These are phyloP conservation scores for Trichoderma simmonsii DNA, from an alignment of 2,329 filamentous ascomycete species.

Conservation along the genomic window DNA sequence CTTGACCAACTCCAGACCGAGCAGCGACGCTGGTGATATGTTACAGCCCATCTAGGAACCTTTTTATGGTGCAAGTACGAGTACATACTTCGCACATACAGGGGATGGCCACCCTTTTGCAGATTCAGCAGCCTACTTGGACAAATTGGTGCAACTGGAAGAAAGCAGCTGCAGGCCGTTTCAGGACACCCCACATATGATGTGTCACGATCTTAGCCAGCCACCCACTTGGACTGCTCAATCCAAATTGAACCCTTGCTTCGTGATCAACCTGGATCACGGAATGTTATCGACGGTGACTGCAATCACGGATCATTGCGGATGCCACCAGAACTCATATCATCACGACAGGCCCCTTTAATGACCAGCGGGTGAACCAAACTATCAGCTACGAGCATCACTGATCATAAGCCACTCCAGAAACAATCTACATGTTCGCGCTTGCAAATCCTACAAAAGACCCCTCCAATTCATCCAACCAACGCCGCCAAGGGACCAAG, in stretches of 20 bases:
- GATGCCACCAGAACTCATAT: neutral
- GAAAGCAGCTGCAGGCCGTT: conserved; percentile 15
- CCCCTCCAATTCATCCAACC: neutral
- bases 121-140: neutral
- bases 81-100: neutral
- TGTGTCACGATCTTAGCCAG: conserved; percentile 19
- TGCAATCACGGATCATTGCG: neutral
- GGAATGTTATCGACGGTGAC: neutral
- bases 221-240: conserved; percentile 7
- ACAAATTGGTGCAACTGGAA: neutral
- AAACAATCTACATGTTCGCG: neutral
- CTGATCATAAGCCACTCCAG: neutral
- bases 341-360: neutral
- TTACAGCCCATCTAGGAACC: neutral
- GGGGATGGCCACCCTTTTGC: neutral
- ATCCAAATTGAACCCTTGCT: conserved; percentile 3
- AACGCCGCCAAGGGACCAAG: neutral
- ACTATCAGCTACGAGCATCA: neutral
- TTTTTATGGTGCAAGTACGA: neutral
- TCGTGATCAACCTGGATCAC: neutral
- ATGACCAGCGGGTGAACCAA: neutral
- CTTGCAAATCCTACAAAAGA: neutral
- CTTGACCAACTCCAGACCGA: neutral
- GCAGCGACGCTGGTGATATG: neutral
- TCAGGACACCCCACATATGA: conserved; percentile 18